phyloP scores from a whole-genome alignment of 2,329 filamentous ascomycete genomes.

The Nothomitra cinnamomea region DNA sequence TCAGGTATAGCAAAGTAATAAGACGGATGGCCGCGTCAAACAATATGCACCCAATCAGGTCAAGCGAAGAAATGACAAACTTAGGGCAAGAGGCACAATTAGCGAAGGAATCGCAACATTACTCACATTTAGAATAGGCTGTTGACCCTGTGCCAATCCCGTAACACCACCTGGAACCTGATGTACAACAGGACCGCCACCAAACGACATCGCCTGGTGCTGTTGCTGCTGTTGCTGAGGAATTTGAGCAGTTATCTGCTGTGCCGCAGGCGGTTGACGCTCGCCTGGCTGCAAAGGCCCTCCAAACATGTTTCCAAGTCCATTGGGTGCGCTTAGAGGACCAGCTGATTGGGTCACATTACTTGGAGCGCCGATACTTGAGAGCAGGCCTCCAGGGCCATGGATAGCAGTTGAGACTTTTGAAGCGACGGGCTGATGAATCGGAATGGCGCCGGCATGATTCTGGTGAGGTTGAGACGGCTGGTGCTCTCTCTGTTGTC shows the following conservation, averaged over 20 bases:
- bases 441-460: slow-evolving; percentile 71
- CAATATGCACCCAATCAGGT: no score
- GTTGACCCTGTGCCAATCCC: slow-evolving; percentile 57
- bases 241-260: slow-evolving; percentile 25
- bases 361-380: slow-evolving; percentile 47
- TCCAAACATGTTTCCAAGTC: slow-evolving; percentile 49
- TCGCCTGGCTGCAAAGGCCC: slow-evolving; percentile 46
- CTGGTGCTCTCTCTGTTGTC: slow-evolving; percentile 45
- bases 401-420: slow-evolving; percentile 69
- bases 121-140: slow-evolving; percentile 62
- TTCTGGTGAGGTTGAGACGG: slow-evolving; percentile 67
- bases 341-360: slow-evolving; percentile 34
- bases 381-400: slow-evolving; percentile 75
- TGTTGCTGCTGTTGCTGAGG: slow-evolving; percentile 17
- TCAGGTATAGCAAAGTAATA: no score
- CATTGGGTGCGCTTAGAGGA: slow-evolving; percentile 40
- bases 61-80: neutral
- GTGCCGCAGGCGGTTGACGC: slow-evolving; percentile 36
- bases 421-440: slow-evolving; percentile 87
- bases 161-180: slow-evolving; percentile 32
- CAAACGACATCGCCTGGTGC: slow-evolving; percentile 18
- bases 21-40: no score
- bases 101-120: neutral
- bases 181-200: slow-evolving; percentile 22
- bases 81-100: neutral